These are phyloP conservation scores for Mrakia gelida DNA, from an alignment of 768 basidiomycete genomes.

Conservation along the genomic window DNA sequence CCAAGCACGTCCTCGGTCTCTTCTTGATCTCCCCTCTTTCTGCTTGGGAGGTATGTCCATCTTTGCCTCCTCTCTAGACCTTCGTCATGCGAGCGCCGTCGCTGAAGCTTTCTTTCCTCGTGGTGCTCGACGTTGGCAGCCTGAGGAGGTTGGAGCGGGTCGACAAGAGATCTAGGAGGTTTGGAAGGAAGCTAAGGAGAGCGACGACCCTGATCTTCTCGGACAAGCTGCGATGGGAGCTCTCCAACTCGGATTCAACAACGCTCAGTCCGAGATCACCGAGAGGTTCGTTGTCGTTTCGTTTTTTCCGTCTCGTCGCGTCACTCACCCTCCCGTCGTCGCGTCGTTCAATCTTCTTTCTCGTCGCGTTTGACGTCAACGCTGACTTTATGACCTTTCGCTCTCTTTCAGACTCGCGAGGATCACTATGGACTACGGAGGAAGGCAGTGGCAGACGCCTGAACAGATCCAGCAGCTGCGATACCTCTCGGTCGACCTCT, in stretches of 20 bases:
- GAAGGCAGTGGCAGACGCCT: background rate
- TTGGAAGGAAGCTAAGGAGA: conserved; percentile 26
- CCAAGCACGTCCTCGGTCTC: conserved; percentile 13
- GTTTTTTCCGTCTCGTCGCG: too few relatives aligned
- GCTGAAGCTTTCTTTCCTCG: background rate
- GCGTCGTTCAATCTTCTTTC: background rate
- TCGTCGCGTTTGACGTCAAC: background rate
- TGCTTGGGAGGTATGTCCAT: conserved; percentile 15
- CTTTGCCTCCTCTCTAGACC: background rate
- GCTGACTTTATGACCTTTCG: background rate
- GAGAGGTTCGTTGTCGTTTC: background rate
- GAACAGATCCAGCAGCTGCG: background rate
- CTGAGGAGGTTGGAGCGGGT: conserved; percentile 26
- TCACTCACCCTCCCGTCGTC: too few relatives aligned
- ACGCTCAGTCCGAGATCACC: background rate
- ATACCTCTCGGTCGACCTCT: conserved; percentile 11
- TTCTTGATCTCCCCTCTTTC: conserved; percentile 27
- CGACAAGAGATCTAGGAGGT: conserved; percentile 31
- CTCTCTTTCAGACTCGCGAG: background rate
- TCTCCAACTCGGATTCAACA: conserved; percentile 23
- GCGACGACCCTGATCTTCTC: conserved; percentile 7
- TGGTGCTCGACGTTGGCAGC: background rate
- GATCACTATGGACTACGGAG: background rate
- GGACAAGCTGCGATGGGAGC: conserved; percentile 22
- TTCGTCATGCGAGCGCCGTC: background rate